phyloP scores from a whole-genome alignment of 306 rosid genomes.

The Cucumis sativus region Cucumber_9930_V3 NC_026657.2:37795501-37796000 shows the following conservation, averaged over 20 bases:
- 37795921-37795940: slow-evolving; percentile 87
- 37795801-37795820: slow-evolving; percentile 69
- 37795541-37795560: slow-evolving; percentile 41
- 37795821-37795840: slow-evolving; percentile 96
- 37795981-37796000: slow-evolving; percentile 85
- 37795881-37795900: slow-evolving; percentile 98
- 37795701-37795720: slow-evolving; percentile 92
- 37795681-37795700: slow-evolving; percentile 99
- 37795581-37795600: slow-evolving; percentile 49
- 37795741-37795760: slow-evolving; percentile 99
- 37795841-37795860: slow-evolving; percentile 97
- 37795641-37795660: slow-evolving; percentile 44
- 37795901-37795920: slow-evolving; percentile 92
- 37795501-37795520: slow-evolving; percentile 60
- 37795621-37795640: slow-evolving; percentile 48
- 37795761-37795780: slow-evolving; percentile 94
- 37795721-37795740: slow-evolving; percentile 93
- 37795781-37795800: slow-evolving; percentile 53
- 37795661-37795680: slow-evolving; percentile 74
- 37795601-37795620: slow-evolving; percentile 37
- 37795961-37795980: slow-evolving; percentile 94
- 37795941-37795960: slow-evolving; percentile 98
- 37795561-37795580: slow-evolving; percentile 48
- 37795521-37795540: slow-evolving; percentile 64
- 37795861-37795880: slow-evolving; percentile 98